Evolutionary conservation across 257 asterid genomes (phyloP), one percentile per base, ranked within the genome.

Genomic region (Schizonepeta tenuifolia): DNA sequence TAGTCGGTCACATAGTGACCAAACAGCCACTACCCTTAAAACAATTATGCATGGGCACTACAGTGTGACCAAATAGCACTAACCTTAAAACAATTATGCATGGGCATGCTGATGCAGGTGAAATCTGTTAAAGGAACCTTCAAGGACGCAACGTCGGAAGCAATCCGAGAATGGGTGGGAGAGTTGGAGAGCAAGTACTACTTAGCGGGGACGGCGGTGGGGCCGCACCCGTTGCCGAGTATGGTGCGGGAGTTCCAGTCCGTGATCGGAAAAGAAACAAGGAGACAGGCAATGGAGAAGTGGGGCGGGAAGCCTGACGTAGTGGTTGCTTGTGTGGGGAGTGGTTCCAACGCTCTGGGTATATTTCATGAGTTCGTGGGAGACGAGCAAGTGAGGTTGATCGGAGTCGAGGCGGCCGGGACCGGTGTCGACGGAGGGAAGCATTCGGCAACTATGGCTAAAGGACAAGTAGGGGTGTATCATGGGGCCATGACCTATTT

Each of bases 261-360:
- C 0, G 65, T 93, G 0, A 88, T 93, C 26, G 96, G 97, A 1
- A 90, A 82, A 70, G 97, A 93, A 72, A 90, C 92, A 0, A 79
- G 96, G 43, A 86, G 75, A 54, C 96, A 87, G 65, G 90, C 92
- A 0, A 35, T 74, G 74, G 84, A 84, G 26, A 90, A 86, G 58
- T 93, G 96, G 95, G 88, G 89, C 17, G 92, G 92, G 7, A 81
- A 80, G 76, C 97, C 98, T 4, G 92, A 90, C 31, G 92, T 90
- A 1, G 10, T 90, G 20, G 81, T 90, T 5, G 97, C 96, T 0
- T 86, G 97, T 40, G 89, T 93, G 0, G 96, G 97, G 20, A 81
- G 90, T 5, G 98, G 94, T 0, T 89, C 94, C 0, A 93, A 93
- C 44, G 98, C 96, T 0, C 62, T 93, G 5, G 96, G 98, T 2